Evolutionary conservation across 768 basidiomycete species (phyloP), one percentile per base, ranked within the genome.

Genomic region (Termitomyces sp.): DNA sequence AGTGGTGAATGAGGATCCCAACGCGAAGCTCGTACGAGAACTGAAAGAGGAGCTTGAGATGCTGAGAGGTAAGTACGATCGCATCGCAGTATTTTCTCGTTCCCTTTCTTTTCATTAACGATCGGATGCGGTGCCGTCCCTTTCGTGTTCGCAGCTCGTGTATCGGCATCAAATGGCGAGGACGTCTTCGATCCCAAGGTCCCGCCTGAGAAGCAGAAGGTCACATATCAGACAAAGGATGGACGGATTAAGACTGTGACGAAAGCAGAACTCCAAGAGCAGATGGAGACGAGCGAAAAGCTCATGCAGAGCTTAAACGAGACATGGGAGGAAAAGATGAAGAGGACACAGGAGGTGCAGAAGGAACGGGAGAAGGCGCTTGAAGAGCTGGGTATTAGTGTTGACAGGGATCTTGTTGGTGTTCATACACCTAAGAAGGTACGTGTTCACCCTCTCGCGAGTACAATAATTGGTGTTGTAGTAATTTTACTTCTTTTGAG

Each of bases 1-100:
- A 15, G 85, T 98, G 56, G 91, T 99, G 61, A 99, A 99, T 73
- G 97, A 99, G 75, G 97, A 99, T 80, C 97, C 97, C 32, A 99
- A 98, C 65, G 96, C 96, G 66, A 98, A 93, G 76, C 88, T 99
- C 55, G 95, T 99, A 55, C 87, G 95, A 46, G 96, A 98, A 72
- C 88, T 99, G 70, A 99, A 98, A 72, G 97, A 98, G 75, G 97
- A 99, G 72, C 77, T 99, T 43, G 92, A 96, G 68, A 77, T 90
- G 74, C 87, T 98, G 45, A 82, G 93, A 77, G 87, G 87, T 53
- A 35, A 52, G 51, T 86, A 70, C 66, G 75, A 67, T 64, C 60
- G 56, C 55, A 68, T 64, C 67, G 68, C 65, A 64, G 53, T 60
- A 55, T 64, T 44, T 42, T 58, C 7, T 54, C 49, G 35, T 44